These are phyloP conservation scores for Solanum aculeatissimum DNA, from an alignment of 305 asterid species.

Conservation along the genomic window DNA sequence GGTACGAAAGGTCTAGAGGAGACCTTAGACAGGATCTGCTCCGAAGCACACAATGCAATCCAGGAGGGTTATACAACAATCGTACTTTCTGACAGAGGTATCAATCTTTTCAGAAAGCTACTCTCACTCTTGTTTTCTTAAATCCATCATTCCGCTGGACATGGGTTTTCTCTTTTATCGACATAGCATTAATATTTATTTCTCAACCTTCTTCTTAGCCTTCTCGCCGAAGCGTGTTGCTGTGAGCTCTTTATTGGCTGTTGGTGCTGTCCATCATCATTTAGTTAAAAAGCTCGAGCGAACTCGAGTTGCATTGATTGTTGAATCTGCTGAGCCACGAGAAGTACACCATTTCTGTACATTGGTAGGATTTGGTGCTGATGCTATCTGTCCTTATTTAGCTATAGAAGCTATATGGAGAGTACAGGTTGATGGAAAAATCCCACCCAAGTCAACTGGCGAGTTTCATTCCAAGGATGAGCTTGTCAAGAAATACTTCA, in stretches of 20 bases:
- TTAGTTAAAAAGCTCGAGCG: conserved; percentile 89
- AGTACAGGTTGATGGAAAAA: conserved; percentile 91
- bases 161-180: not conserved
- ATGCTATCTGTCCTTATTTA: conserved; percentile 94
- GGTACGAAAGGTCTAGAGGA: conserved; percentile 90
- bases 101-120: not conserved
- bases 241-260: conserved; percentile 90
- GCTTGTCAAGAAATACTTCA: conserved; percentile 70
- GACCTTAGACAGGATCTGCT: conserved; percentile 81
- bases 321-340: conserved; percentile 98
- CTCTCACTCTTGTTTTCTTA: not conserved
- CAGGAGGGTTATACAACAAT: conserved; percentile 81
- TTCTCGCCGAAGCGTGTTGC: conserved; percentile 81
- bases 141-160: not conserved
- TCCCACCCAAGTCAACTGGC: conserved; percentile 76
- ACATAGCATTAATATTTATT: not conserved
- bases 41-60: conserved; percentile 81
- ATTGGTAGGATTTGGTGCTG: conserved; percentile 96
- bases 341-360: conserved; percentile 99
- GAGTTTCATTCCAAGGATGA: conserved; percentile 81
- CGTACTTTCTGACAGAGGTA: conserved; percentile 98
- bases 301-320: conserved; percentile 76
- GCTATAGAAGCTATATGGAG: conserved; percentile 95
- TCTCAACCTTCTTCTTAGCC: conserved; percentile 31
- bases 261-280: conserved; percentile 99